Evolutionary conservation across 1,139 yeast species (phyloP).

Genomic region (Yamadazyma sp.): DNA sequence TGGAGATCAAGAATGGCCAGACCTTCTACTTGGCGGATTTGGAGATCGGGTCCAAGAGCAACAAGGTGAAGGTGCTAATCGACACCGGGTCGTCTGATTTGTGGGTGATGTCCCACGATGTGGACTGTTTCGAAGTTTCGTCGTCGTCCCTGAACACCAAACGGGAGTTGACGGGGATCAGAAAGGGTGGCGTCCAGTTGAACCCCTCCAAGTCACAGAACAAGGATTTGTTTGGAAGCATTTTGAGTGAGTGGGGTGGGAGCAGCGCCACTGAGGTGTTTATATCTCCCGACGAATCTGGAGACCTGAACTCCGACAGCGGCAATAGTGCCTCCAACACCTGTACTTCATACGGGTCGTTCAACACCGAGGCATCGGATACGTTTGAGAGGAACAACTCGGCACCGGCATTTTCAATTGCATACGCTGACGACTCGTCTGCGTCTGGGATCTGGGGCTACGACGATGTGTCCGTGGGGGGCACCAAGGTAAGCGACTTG

Average conservation of each 20-base stretch:
- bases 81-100: constrained; percentile 51
- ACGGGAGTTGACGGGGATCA: background rate
- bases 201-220: background rate
- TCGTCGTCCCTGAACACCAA: background rate
- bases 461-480: constrained; percentile 43
- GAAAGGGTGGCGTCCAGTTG: background rate
- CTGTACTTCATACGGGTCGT: constrained; percentile 11
- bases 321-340: constrained; percentile 2
- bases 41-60: constrained; percentile 32
- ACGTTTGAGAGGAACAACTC: constrained; percentile 10
- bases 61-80: constrained; percentile 33
- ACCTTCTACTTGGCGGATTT: constrained; percentile 51
- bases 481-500: constrained; percentile 40
- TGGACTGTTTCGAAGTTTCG: too few species aligned
- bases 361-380: constrained; percentile 11
- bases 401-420: constrained; percentile 31
- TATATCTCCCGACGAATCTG: background rate
- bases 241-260: background rate
- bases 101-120: constrained; percentile 42
- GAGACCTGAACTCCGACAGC: constrained; percentile 2
- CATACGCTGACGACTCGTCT: constrained; percentile 56
- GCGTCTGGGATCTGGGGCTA: constrained; percentile 40
- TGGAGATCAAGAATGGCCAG: constrained; percentile 41
- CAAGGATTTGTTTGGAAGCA: too few species aligned
- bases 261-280: constrained; percentile 1